Conservation (phyloP, 2,329 filamentous ascomycete genomes). For the Aspergillus japonicus region DNA sequence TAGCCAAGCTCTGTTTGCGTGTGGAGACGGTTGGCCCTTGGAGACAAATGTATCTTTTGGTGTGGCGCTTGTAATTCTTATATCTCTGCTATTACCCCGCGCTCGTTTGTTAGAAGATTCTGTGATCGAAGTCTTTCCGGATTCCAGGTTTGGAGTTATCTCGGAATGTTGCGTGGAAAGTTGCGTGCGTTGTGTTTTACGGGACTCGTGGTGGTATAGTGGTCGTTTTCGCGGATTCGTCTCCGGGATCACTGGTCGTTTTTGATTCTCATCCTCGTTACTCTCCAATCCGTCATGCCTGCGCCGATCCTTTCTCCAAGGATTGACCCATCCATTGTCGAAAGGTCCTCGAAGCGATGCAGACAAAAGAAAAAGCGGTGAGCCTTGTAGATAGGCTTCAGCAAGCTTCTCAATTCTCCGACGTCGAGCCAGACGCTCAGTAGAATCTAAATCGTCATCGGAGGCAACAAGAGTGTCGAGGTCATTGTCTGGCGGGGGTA, state of each 20-base stretch:
- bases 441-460: slow-evolving; percentile 40
- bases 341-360: slow-evolving; percentile 49
- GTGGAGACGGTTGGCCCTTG: slow-evolving; percentile 1
- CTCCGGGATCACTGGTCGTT: slow-evolving; percentile 27
- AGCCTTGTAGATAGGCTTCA: slow-evolving; percentile 43
- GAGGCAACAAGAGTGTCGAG: slow-evolving; percentile 33
- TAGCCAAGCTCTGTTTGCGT: slow-evolving; percentile 25
- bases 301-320: slow-evolving; percentile 40
- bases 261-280: neutral
- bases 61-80: slow-evolving; percentile 7
- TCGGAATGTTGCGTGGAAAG: neutral
- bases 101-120: neutral
- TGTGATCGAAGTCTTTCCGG: neutral
- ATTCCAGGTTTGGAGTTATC: neutral
- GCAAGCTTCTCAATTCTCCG: slow-evolving; percentile 44
- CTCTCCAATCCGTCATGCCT: neutral
- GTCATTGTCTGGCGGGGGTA: slow-evolving; percentile 26
- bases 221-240: slow-evolving; percentile 26
- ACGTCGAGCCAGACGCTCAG: slow-evolving; percentile 36
- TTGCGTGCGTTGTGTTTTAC: slow-evolving; percentile 1
- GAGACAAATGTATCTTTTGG: slow-evolving; percentile 8
- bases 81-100: neutral
- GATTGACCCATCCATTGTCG: slow-evolving; percentile 46
- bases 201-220: slow-evolving; percentile 20
- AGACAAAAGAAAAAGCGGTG: slow-evolving; percentile 46